phyloP scores from a whole-genome alignment of 2,329 filamentous ascomycete genomes.

The Rutstroemia sp. region DNA sequence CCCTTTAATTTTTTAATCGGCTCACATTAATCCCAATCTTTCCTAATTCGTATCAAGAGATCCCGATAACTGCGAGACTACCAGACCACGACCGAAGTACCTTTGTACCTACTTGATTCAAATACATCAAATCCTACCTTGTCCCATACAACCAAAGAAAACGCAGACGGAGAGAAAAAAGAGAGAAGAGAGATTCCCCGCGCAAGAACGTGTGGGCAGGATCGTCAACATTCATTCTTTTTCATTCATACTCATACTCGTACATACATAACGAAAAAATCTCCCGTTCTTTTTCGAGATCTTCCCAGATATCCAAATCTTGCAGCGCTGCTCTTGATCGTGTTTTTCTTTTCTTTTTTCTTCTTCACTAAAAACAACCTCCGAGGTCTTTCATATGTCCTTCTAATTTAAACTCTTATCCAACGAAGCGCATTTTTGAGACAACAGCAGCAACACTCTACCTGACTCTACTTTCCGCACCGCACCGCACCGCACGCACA shows the following conservation, averaged over 20 bases:
- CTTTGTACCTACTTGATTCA: too few relatives aligned
- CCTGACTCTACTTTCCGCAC: not conserved
- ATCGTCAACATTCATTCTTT: not conserved
- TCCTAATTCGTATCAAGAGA: too few relatives aligned
- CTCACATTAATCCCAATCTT: too few relatives aligned
- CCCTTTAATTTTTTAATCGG: too few relatives aligned
- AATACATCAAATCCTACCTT: too few relatives aligned
- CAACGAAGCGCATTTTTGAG: not conserved
- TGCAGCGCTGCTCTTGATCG: not conserved
- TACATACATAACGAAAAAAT: not conserved
- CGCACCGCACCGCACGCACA: not conserved
- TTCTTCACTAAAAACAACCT: not conserved
- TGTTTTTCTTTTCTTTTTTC: not conserved
- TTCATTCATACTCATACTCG: not conserved
- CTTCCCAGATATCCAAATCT: not conserved
- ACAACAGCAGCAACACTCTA: not conserved
- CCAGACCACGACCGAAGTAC: too few relatives aligned
- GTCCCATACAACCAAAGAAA: too few relatives aligned
- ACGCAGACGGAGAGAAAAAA: too few relatives aligned
- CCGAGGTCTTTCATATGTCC: not conserved
- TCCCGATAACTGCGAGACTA: too few relatives aligned
- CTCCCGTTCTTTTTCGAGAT: not conserved
- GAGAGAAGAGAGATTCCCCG: too few relatives aligned
- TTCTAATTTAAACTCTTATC: constrained; percentile 10
- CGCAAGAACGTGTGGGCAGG: too few relatives aligned